Evolutionary conservation across 129 eudicot species (phyloP).

Genomic region (Arctium lappa): DNA sequence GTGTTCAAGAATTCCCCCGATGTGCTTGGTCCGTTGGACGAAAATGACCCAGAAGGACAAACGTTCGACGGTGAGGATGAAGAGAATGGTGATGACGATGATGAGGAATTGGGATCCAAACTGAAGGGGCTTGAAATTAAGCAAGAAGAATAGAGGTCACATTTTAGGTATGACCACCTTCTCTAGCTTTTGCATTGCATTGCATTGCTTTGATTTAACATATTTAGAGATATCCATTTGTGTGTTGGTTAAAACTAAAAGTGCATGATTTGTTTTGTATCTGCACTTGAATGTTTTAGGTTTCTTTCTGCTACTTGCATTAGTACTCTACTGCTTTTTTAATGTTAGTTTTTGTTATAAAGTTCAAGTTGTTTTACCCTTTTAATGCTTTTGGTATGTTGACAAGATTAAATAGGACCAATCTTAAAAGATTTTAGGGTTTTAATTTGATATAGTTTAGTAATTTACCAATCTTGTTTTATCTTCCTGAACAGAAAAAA

Average conservation of each 20-base stretch:
- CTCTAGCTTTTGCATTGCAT: constrained; percentile 1
- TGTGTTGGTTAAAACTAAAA: background rate
- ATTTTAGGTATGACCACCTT: constrained; percentile 14
- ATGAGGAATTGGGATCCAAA: constrained; percentile 51
- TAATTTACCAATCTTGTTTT: too few species aligned
- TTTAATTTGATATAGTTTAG: background rate
- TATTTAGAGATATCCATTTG: background rate
- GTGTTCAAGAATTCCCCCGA: constrained; percentile 42
- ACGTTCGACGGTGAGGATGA: constrained; percentile 45
- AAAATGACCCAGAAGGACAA: constrained; percentile 86
- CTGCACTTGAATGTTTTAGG: background rate
- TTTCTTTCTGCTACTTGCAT: background rate
- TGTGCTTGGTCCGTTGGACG: constrained; percentile 66
- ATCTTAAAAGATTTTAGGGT: too few species aligned
- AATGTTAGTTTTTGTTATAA: background rate
- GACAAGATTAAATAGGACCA: too few species aligned
- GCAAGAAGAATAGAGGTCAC: constrained; percentile 43
- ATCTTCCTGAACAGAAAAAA: too few species aligned
- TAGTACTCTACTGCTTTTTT: background rate
- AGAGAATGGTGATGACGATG: constrained; percentile 27
- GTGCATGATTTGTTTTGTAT: constrained; percentile 6
- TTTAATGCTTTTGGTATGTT: background rate
- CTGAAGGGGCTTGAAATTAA: constrained; percentile 69
- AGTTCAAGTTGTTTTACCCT: background rate
- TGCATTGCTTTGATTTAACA: constrained; percentile 1